These are phyloP conservation scores for Austroboletus eburneus DNA, from an alignment of 768 basidiomycete genomes.

Conservation along the genomic window DNA sequence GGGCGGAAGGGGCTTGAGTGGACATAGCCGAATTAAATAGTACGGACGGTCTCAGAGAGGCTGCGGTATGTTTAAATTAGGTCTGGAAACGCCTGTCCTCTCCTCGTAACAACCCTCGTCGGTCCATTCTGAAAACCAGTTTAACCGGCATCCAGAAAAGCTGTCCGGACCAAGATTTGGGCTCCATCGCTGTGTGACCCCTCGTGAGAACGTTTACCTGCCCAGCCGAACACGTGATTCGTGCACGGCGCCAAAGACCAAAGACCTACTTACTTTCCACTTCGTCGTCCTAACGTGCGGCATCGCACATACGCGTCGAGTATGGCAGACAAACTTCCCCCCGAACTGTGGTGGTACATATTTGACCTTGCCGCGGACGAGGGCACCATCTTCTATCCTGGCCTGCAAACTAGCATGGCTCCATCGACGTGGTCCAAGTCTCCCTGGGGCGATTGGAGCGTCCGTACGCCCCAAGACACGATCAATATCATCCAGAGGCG, in stretches of 20 bases:
- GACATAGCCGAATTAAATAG: conserved; percentile 9
- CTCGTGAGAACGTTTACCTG: too few species aligned
- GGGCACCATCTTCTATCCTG: conserved; percentile 59
- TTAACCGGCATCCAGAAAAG: too few species aligned
- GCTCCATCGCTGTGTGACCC: too few species aligned
- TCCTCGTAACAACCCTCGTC: too few species aligned
- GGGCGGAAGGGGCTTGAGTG: background rate
- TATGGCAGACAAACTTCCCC: conserved; percentile 46
- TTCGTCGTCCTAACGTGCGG: too few species aligned
- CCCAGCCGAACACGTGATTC: too few species aligned
- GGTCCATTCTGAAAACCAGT: too few species aligned
- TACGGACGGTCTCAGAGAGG: background rate
- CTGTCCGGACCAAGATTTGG: too few species aligned
- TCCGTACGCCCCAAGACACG: conserved; percentile 59
- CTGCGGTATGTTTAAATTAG: too few species aligned
- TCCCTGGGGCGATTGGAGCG: conserved; percentile 43
- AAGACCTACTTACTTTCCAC: too few species aligned
- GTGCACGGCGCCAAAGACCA: too few species aligned
- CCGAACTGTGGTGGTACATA: conserved; percentile 66
- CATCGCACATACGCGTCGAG: background rate
- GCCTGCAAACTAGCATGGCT: conserved; percentile 58
- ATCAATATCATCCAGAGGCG: conserved; percentile 53
- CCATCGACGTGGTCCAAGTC: conserved; percentile 63
- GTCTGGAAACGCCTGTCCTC: too few species aligned
- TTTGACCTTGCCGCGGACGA: conserved; percentile 71